Evolutionary conservation across 2,329 filamentous ascomycete species (phyloP), one percentile per base, ranked within the genome.

Genomic region (Botrytis squamosa): DNA sequence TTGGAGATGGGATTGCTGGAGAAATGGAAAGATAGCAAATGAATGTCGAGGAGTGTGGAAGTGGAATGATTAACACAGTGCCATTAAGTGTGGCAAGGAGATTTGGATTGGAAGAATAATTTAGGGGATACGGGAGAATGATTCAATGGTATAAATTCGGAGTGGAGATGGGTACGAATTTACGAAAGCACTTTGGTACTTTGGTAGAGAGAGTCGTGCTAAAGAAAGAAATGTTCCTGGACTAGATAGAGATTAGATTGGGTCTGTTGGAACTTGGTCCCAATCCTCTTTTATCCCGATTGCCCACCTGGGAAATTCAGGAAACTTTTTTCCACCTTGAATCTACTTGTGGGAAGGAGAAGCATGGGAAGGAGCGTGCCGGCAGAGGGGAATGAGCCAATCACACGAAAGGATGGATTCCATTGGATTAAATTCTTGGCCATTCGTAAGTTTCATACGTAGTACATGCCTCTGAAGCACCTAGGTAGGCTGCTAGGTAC

Each of bases 61-160:
- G 40, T 49, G 25, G 49, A 20, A 36, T 46, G 65, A 55, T 68
- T 57, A 57, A 57, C 9, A 57, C 25, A 8, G 65, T 57, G 36
- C 22, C 65, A 57, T 57, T 57, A 68, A 68, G 65, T 25, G 65
- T 68, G 36, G 65, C 49, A 42, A 68, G 40, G 65, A 68, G 65
- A 68, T 68, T 68, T 57, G 65, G 33, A 57, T 57, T 9, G 25
- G 14, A 67, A 25, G 33, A 68, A 68, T n/a, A 68, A 68, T 68
- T 68, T 68, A 55, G 46, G 49, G 65, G 49, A 68, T 68, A 40
- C 65, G 65, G 65, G 65, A 20, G 14, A 46, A 67, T n/a, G 64
- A 46, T 52, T 55, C 25, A 42, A 68, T 55, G 36, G 65, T 29
- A 33, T 42, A n/a, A 22, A 68, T 42, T 52, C 18, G 66, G 66